These are phyloP conservation scores for Podaxis pistillaris DNA, from an alignment of 768 basidiomycete genomes.

Conservation along the genomic window DNA sequence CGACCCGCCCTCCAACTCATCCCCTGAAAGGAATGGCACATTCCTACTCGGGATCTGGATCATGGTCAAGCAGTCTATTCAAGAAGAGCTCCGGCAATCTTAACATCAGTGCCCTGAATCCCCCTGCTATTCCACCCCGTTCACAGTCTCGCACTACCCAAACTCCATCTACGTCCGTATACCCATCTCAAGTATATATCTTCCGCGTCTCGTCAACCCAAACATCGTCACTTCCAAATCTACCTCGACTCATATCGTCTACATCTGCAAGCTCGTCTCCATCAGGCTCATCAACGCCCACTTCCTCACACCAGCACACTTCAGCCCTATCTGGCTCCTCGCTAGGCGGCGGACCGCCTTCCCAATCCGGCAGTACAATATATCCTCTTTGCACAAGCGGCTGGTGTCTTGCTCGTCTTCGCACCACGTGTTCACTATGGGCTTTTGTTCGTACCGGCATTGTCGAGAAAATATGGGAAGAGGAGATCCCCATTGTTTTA, in stretches of 20 bases:
- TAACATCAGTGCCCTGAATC: slow-evolving; percentile 13
- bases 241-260: slow-evolving; percentile 33
- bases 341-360: neutral
- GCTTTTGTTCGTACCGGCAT: slow-evolving; percentile 80
- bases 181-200: slow-evolving; percentile 55
- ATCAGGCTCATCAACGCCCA: slow-evolving; percentile 18
- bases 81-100: slow-evolving; percentile 37
- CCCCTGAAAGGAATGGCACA: slow-evolving; percentile 29
- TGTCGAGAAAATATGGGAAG: slow-evolving; percentile 88
- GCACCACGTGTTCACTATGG: slow-evolving; percentile 90
- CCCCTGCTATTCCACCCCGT: slow-evolving; percentile 32
- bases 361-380: slow-evolving; percentile 38
- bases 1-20: slow-evolving; percentile 29
- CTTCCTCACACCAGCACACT: slow-evolving; percentile 20
- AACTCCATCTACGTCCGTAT: slow-evolving; percentile 27
- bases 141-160: slow-evolving; percentile 22
- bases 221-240: slow-evolving; percentile 28
- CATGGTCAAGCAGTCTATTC: slow-evolving; percentile 59
- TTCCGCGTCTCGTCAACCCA: slow-evolving; percentile 57
- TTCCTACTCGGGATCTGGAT: slow-evolving; percentile 27
- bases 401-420: slow-evolving; percentile 84
- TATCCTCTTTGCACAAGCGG: slow-evolving; percentile 82
- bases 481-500: slow-evolving; percentile 51
- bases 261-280: slow-evolving; percentile 21
- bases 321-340: neutral